Conservation (phyloP, 2,329 filamentous ascomycete genomes). For the Penicillium hordei region DNA sequence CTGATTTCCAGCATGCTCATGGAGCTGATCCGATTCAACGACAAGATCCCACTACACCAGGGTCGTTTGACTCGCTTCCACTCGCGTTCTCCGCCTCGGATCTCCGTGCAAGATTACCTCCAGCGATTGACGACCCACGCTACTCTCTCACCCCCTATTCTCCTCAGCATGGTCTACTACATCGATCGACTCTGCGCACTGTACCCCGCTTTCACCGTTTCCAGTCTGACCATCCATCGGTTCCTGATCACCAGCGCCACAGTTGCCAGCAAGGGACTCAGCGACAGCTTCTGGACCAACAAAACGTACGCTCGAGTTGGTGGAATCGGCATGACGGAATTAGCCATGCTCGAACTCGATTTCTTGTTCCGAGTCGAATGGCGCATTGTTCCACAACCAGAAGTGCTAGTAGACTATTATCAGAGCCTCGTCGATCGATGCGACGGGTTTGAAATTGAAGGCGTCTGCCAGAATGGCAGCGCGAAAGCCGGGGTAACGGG, state of each 20-base stretch:
- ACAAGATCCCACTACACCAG: constrained; percentile 78
- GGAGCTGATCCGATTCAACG: constrained; percentile 91
- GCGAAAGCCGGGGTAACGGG: constrained; percentile 10
- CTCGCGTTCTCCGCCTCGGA: constrained; percentile 83
- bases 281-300: constrained; percentile 98
- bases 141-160: constrained; percentile 84
- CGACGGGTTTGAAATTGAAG: constrained; percentile 58
- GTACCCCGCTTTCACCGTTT: constrained; percentile 94
- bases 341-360: constrained; percentile 89
- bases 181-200: constrained; percentile 91
- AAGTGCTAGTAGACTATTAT: constrained; percentile 92
- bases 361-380: constrained; percentile 91
- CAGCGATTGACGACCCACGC: constrained; percentile 91
- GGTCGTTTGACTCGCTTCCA: constrained; percentile 92
- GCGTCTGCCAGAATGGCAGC: constrained; percentile 13
- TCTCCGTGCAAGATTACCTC: constrained; percentile 91
- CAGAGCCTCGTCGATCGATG: constrained; percentile 73
- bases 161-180: constrained; percentile 99
- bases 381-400: constrained; percentile 94
- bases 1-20: constrained; percentile 93
- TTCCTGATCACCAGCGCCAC: constrained; percentile 96
- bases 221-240: constrained; percentile 91
- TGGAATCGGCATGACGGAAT: constrained; percentile 83
- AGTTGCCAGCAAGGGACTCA: constrained; percentile 92
- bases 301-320: constrained; percentile 92